Evolutionary conservation across 2,329 filamentous ascomycete genomes (phyloP), one percentile per base, ranked within the genome.

Genomic region (Fusarium sp.): DNA sequence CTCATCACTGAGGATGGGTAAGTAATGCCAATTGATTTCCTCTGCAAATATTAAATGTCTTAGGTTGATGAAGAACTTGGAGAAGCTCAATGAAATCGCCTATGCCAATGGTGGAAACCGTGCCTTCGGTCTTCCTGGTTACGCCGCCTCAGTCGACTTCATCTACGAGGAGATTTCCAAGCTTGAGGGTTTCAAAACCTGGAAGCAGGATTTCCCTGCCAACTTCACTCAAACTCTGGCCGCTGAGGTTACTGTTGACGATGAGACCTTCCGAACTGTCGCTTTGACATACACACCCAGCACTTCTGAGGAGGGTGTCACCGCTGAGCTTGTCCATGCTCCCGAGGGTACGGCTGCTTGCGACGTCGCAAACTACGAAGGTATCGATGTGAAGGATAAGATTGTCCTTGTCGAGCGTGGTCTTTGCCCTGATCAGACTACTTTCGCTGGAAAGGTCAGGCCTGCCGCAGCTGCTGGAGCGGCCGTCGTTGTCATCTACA

Each of bases 111-210:
- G 76, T 18, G 77, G 77, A 10, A 78, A 78, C 45, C 73, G 77
- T 8, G 77, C 77, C 4, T 78, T 78, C 6, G 77, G 77, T 9
- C 66, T 76, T 18, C 76, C 77, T 2, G 77, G 77, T 20, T 78
- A 78, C n/a, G 68, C 52, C 11, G 84, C 78, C 32, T 81, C 79
- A 2, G 71, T 75, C 0, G 79, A 81, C 41, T 78, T 61, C 34
- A 75, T 78, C 38, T 77, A 73, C 51, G 58, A 61, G 24, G 73
- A 76, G n/a, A 56, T 77, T 13, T 76, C 72, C 4, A 74, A 71
- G 10, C 67, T 77, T n/a, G 62, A 73, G 18, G 75, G 75, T 8
- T 75, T 75, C 55, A 74, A 64, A 15, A 59, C 67, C 3, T 77
- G 76, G 75, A 78, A 77, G 40, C 73, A 78, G 47, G 76, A 78